Conservation (phyloP, 2,329 filamentous ascomycete species). For the Cytospora leucostoma region DNA sequence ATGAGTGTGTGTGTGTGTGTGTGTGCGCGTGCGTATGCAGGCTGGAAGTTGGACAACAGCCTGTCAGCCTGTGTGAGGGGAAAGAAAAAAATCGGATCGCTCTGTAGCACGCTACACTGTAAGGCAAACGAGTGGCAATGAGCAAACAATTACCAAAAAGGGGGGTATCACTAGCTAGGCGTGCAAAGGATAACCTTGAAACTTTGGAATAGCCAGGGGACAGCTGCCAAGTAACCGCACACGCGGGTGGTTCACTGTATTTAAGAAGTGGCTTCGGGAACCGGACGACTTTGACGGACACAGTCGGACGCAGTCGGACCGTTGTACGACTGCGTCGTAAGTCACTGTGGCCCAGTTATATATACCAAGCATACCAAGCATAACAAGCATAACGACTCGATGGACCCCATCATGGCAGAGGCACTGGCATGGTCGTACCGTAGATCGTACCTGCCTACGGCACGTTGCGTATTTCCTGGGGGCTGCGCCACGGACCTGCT, state of each 20-base stretch:
- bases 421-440: too few species aligned
- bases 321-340: neutral
- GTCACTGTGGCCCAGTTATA: neutral
- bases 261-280: neutral
- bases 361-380: too few species aligned
- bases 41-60: neutral
- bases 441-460: too few species aligned
- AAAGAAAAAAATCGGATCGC: neutral
- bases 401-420: too few species aligned
- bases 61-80: neutral
- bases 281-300: neutral
- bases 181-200: neutral
- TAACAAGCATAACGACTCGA: too few species aligned
- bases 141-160: constrained; percentile 5
- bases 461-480: neutral
- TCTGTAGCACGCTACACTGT: constrained; percentile 4
- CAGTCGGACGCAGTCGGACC: neutral
- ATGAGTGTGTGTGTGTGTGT: too few species aligned
- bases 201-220: neutral
- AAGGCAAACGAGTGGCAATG: constrained; percentile 2
- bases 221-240: neutral
- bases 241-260: constrained; percentile 6
- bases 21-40: too few species aligned
- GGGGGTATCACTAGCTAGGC: constrained; percentile 17
- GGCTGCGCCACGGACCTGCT: neutral